Base-by-base conservation (phyloP, 176 grass and related monocot genomes). In the Triticum urartu region DNA sequence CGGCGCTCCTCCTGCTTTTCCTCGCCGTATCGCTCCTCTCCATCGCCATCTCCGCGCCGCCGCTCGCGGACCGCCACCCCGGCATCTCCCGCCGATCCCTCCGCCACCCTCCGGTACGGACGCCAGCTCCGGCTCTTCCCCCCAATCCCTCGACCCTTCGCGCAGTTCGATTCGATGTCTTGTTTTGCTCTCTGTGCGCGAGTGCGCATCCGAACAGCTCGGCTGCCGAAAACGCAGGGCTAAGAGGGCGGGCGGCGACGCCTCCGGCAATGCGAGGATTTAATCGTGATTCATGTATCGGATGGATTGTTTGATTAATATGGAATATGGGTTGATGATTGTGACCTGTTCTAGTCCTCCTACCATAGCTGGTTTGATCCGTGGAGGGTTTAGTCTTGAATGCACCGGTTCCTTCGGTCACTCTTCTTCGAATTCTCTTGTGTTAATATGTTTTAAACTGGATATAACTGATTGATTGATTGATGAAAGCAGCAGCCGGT, bases 21-120 rank as follows among this genome's bases (percentile, higher is more conserved):
- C 70, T 91, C 64, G 39, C 88, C 39, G 72, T 90, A 24, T 66
- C 75, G 43, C 80, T 97, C 38, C 80, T 89, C 50, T 67, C 84
- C 78, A 58, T 92, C 50, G 90, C 92, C 72, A 74, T 92, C 83
- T 86, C 89, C 50, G 67, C 90, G 32, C 94, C 92, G 52, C 94
- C 88, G n/a, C 88, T 94, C 42, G 78, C 36, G 0, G 94, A 86
- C 77, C 88, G 83, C 83, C 88, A 87, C 68, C 76, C 86, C 3
- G 69, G 17, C 28, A 76, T 83, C 24, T 48, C 81, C 80, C 89
- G 79, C 33, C 63, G 72, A 71, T 85, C 84, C 85, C 87, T 87
- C 58, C 83, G 74, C 22, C 54, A 40, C 60, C 52, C 25, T 48
- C 56, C 34, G 83, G 72, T 81, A 80, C 87, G 86, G 8, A 66